Base-by-base conservation (phyloP, 2,329 filamentous ascomycete species). In the Macrophomina pseudophaseolina region DNA sequence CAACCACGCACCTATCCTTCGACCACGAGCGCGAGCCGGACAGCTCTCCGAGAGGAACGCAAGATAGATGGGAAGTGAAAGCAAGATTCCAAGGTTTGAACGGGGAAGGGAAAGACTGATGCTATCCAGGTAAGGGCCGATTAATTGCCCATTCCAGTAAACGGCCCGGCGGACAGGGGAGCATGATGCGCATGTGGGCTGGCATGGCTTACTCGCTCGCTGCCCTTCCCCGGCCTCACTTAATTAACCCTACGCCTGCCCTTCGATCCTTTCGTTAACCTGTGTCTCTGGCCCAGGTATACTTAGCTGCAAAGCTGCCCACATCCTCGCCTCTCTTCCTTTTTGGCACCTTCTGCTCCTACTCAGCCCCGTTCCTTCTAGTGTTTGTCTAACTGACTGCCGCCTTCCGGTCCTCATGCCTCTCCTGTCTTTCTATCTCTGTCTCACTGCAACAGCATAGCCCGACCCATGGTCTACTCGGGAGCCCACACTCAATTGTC, bases 141-240 rank as follows among this genome's bases (percentile, higher is more conserved):
- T 62, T 62, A 48, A 35, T 62, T 62, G 32, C 58, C 44, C 42
- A 49, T 62, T 62, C 44, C 58, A 62, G 58, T 62, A 62, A 62
- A 62, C 58, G 58, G 58, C 42, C 58, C 56, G 56, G 23, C 42
- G 42, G 58, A 49, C 23, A 14, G 18, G 53, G 53, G 8, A 54
- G 18, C 28, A 46, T 62, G 42, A 49, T 62, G 44, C 44, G 42
- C 42, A 59, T 5, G 56, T 42, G 54, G 11, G 51, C 51, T 54
- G 51, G 52, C 52, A 54, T 44, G 42, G 42, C 48, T 51, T 51
- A 23, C 23, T 51, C 18, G 48, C 23, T 51, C 18, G 23, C 7
- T 30, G 23, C 28, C 49, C 42, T 44, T 9, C 42, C 16, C 48
- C 48, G 48, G 48, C 48, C 48, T 18, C 48, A 30, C 49, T 33